Conservation (phyloP, 192 early-diverging fungal genomes). For the Jimgerdemannia lactiflua region DNA sequence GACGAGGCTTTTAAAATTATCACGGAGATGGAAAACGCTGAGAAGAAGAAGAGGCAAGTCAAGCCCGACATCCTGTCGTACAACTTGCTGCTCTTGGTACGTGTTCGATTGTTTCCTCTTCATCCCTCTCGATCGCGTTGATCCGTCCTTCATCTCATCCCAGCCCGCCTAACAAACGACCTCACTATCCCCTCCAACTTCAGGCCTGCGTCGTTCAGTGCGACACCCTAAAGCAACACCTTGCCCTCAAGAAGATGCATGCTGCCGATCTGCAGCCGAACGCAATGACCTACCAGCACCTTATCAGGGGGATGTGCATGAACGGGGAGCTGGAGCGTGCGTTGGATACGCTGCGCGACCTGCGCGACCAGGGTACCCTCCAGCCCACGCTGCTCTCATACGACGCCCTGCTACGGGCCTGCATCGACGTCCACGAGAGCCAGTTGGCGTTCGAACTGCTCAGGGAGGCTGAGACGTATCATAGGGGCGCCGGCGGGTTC, state of each 20-base stretch:
- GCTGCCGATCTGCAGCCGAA: background rate
- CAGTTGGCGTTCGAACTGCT: slow-evolving; percentile 34
- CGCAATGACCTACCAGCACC: slow-evolving; percentile 28
- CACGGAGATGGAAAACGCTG: slow-evolving; percentile 30
- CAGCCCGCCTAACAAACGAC: slow-evolving; percentile 14
- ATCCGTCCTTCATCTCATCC: too few species aligned
- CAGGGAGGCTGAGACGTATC: slow-evolving; percentile 36
- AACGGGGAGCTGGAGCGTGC: slow-evolving; percentile 31
- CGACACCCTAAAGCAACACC: background rate
- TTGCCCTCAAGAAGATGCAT: slow-evolving; percentile 10
- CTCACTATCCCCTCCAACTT: background rate
- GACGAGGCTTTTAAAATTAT: slow-evolving; percentile 20
- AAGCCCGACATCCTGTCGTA: too few species aligned
- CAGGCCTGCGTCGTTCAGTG: slow-evolving; percentile 2
- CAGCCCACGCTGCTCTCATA: slow-evolving; percentile 27
- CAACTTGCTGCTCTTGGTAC: too few species aligned
- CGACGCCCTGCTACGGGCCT: slow-evolving; percentile 25
- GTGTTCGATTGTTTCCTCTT: too few species aligned
- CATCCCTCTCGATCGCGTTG: too few species aligned
- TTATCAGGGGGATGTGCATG: slow-evolving; percentile 31
- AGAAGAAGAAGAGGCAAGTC: background rate
- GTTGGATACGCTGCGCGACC: slow-evolving; percentile 36
- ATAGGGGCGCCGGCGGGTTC: slow-evolving; percentile 25
- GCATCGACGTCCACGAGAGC: slow-evolving; percentile 24
- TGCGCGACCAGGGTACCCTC: slow-evolving; percentile 27